phyloP scores from a whole-genome alignment of 176 grass and related monocot species.

The Bolboschoenus planiculmis region DNA sequence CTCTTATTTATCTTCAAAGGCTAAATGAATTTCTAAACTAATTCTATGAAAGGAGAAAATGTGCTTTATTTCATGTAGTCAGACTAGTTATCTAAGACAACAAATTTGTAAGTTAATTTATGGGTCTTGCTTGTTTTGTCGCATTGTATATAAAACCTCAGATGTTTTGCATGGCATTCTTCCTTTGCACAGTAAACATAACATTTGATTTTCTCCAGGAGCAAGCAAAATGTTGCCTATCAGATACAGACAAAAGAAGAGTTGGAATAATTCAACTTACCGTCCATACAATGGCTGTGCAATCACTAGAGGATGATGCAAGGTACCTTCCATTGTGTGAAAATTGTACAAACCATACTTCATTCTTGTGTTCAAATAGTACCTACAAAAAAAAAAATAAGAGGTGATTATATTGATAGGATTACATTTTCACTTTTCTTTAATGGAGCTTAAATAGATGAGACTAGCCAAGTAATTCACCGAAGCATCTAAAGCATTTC shows the following conservation, averaged over 20 bases:
- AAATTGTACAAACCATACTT: conserved; percentile 99
- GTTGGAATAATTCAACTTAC: conserved; percentile 34
- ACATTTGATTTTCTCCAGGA: neutral
- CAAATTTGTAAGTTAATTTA: neutral
- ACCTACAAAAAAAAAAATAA: conserved; percentile 68
- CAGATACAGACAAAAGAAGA: neutral
- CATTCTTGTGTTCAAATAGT: conserved; percentile 83
- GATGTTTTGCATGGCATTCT: neutral
- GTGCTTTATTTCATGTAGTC: neutral
- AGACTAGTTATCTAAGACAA: neutral
- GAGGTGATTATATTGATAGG: conserved; percentile 1
- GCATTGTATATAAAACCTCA: neutral
- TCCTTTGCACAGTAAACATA: neutral
- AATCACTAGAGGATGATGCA: conserved; percentile 89
- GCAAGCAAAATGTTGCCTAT: neutral
- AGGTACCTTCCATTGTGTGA: conserved; percentile 87
- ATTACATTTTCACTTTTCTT: neutral
- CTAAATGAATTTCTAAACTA: neutral
- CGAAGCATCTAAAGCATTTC: neutral
- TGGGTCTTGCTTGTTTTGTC: neutral
- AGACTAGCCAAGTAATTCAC: neutral
- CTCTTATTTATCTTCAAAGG: neutral
- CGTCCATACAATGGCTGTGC: conserved; percentile 91
- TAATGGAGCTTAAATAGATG: neutral
- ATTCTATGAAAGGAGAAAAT: neutral